Evolutionary conservation across 1,139 yeast genomes (phyloP).

Genomic region (Candida mesenterica): DNA sequence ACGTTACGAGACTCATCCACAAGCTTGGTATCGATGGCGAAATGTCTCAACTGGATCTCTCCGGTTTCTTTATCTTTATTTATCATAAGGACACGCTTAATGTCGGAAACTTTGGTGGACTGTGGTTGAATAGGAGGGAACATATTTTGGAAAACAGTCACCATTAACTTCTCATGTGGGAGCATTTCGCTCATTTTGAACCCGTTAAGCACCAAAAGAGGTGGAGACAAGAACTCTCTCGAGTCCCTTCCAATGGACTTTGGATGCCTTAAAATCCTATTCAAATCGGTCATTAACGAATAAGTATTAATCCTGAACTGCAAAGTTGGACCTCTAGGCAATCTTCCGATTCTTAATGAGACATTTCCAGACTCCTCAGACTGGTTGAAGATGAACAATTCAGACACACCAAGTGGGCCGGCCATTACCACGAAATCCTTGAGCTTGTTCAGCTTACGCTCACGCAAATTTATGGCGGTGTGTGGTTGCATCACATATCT

Average conservation of each 20-base stretch:
- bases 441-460: slow-evolving; percentile 80
- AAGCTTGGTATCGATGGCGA: slow-evolving; percentile 80
- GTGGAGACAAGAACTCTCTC: slow-evolving; percentile 71
- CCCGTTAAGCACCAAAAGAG: slow-evolving; percentile 88
- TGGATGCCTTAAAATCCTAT: slow-evolving; percentile 63
- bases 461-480: slow-evolving; percentile 85
- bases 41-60: slow-evolving; percentile 82
- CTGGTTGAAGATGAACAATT: slow-evolving; percentile 82
- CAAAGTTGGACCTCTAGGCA: slow-evolving; percentile 94
- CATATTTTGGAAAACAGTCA: slow-evolving; percentile 92
- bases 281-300: slow-evolving; percentile 82
- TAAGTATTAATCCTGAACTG: slow-evolving; percentile 77
- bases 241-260: slow-evolving; percentile 65
- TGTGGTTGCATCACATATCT: slow-evolving; percentile 95
- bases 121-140: slow-evolving; percentile 93
- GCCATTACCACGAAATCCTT: slow-evolving; percentile 95
- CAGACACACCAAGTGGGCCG: slow-evolving; percentile 93
- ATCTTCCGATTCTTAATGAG: slow-evolving; percentile 76
- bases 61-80: slow-evolving; percentile 71
- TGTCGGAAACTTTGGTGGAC: slow-evolving; percentile 65
- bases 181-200: slow-evolving; percentile 59
- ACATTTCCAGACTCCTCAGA: slow-evolving; percentile 75
- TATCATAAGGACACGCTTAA: slow-evolving; percentile 82
- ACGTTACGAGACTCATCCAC: slow-evolving; percentile 83
- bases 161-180: slow-evolving; percentile 74